Evolutionary conservation across 257 asterid species (phyloP).

Genomic region (Salvia hispanica): DNA sequence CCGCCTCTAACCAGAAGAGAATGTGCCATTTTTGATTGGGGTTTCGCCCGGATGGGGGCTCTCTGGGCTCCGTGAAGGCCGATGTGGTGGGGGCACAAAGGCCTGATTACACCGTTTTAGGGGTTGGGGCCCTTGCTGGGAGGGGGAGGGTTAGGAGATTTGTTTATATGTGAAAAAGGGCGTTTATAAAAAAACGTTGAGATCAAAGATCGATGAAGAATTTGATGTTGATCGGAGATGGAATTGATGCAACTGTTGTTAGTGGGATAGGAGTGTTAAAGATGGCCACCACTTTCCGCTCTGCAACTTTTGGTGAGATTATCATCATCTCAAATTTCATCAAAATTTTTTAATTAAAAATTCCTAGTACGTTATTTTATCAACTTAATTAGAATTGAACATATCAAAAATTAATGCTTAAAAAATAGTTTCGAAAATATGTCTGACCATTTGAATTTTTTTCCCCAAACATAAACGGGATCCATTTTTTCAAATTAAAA

Average conservation of each 20-base stretch:
- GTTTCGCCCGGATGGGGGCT: constrained; percentile 41
- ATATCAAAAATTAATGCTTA: too few species aligned
- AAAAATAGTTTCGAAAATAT: not conserved
- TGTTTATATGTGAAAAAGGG: constrained; percentile 67
- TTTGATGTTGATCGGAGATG: constrained; percentile 71
- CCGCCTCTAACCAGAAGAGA: constrained; percentile 8
- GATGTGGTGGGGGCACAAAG: constrained; percentile 62
- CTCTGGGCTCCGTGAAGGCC: constrained; percentile 39
- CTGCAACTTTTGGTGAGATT: constrained; percentile 71
- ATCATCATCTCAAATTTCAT: not conserved
- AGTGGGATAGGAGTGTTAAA: constrained; percentile 43
- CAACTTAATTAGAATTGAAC: too few species aligned
- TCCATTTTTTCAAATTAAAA: too few species aligned
- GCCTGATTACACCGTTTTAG: constrained; percentile 46
- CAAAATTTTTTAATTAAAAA: not conserved
- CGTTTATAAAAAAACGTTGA: constrained; percentile 54
- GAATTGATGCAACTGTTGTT: constrained; percentile 64
- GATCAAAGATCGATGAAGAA: constrained; percentile 52
- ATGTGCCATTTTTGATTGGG: constrained; percentile 46
- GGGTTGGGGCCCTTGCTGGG: too few species aligned
- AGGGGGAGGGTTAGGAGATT: constrained; percentile 45
- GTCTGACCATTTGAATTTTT: too few species aligned
- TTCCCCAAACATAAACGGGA: not conserved
- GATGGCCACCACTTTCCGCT: constrained; percentile 67
- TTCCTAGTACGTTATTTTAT: too few species aligned